Evolutionary conservation across 352 stramenopile genomes (phyloP).

Genomic region (Pythium brassicae): DNA sequence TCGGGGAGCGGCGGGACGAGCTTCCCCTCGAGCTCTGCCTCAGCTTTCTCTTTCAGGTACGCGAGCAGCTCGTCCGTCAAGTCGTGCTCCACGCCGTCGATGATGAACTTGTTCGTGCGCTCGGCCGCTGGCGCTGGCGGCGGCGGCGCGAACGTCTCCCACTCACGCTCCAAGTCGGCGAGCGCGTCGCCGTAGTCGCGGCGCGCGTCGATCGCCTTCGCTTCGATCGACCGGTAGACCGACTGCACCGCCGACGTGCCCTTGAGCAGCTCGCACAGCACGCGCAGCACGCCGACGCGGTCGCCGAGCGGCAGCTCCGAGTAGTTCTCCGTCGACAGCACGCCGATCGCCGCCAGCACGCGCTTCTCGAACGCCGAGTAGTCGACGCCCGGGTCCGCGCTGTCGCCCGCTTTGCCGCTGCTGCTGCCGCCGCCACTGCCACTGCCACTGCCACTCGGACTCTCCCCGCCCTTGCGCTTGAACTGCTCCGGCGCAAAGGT

Average conservation of each 20-base stretch:
- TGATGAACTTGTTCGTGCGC: conserved; percentile 60
- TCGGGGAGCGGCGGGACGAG: conserved; percentile 41
- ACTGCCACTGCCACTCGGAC: conserved; percentile 4
- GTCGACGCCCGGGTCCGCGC: conserved; percentile 29
- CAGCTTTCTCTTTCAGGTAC: conserved; percentile 61
- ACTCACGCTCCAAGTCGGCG: conserved; percentile 58
- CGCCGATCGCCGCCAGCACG: conserved; percentile 46
- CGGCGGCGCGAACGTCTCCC: conserved; percentile 46
- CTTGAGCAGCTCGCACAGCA: conserved; percentile 67
- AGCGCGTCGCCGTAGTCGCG: conserved; percentile 47
- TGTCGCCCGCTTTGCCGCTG: conserved; percentile 12
- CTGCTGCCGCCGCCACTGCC: not conserved
- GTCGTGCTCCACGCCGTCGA: conserved; percentile 66
- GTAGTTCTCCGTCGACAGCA: conserved; percentile 72
- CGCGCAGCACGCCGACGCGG: conserved; percentile 49
- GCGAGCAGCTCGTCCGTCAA: conserved; percentile 66
- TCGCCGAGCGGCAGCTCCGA: conserved; percentile 44
- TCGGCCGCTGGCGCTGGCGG: conserved; percentile 45
- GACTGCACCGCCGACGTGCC: conserved; percentile 48
- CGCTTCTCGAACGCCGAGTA: conserved; percentile 65
- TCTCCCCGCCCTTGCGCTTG: conserved; percentile 34
- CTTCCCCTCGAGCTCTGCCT: conserved; percentile 51
- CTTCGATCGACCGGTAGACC: conserved; percentile 58
- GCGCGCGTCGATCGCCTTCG: conserved; percentile 53
- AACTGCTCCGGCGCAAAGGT: conserved; percentile 50